Conservation (phyloP, 306 rosid genomes). For the Fragaria ananassa region DNA sequence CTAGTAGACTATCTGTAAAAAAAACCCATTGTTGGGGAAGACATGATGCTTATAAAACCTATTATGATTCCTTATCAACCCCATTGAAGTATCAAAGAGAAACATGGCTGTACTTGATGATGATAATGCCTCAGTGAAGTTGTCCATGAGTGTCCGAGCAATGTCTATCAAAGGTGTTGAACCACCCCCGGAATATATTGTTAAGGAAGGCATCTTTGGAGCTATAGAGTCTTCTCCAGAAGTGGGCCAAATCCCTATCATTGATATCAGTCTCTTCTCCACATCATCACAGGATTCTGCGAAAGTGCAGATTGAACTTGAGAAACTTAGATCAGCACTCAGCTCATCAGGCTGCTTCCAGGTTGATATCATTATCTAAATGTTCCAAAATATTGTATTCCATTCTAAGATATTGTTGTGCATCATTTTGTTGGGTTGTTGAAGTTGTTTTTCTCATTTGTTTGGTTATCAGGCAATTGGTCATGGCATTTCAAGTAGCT, state of each 20-base stretch:
- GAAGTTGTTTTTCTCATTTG: not conserved
- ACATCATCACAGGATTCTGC: not conserved
- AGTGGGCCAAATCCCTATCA: constrained; percentile 34
- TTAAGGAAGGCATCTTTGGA: constrained; percentile 27
- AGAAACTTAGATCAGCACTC: constrained; percentile 54
- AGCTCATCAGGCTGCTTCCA: constrained; percentile 62
- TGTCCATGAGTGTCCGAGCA: constrained; percentile 30
- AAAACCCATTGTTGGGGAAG: too few species aligned
- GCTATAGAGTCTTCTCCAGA: constrained; percentile 19
- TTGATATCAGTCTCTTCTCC: constrained; percentile 47
- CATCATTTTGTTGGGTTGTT: not conserved
- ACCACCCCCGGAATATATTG: constrained; percentile 37
- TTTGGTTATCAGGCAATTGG: constrained; percentile 46
- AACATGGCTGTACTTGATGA: too few species aligned
- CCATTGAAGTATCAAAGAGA: too few species aligned
- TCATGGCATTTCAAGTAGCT: constrained; percentile 54
- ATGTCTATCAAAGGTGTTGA: constrained; percentile 44
- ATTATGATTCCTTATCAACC: too few species aligned
- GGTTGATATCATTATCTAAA: constrained; percentile 27
- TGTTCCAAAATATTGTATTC: not conserved
- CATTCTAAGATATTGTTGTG: not conserved
- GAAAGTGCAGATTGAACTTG: constrained; percentile 31
- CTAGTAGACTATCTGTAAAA: too few species aligned
- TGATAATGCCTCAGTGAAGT: not conserved
- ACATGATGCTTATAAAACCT: too few species aligned